Conservation (phyloP, 345 rosid species). For the Eucalyptus shirleyi region DNA sequence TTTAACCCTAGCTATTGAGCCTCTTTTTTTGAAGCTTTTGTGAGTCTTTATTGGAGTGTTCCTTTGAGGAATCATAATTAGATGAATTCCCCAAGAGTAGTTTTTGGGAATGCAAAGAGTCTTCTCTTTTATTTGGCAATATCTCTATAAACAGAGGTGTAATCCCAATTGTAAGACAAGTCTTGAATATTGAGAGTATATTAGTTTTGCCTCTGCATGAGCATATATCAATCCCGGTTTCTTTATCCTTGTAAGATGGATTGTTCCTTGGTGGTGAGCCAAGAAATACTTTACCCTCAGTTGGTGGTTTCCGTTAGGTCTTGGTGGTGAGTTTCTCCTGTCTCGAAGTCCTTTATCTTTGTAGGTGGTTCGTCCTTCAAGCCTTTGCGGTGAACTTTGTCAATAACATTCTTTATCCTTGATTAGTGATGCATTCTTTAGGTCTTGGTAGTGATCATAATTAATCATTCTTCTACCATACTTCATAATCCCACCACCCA, state of each 20-base stretch:
- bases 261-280: too few relatives aligned
- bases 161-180: neutral
- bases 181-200: neutral
- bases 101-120: neutral
- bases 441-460: neutral
- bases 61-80: too few relatives aligned
- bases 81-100: neutral
- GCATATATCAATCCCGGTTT: neutral
- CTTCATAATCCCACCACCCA: too few relatives aligned
- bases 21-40: neutral
- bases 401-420: neutral
- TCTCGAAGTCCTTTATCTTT: neutral
- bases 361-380: too few relatives aligned
- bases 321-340: neutral
- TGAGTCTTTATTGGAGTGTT: neutral
- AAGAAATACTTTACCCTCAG: too few relatives aligned
- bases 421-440: neutral
- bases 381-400: neutral
- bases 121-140: neutral
- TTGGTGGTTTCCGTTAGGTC: neutral
- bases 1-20: neutral
- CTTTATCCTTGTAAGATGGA: too few relatives aligned
- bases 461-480: too few relatives aligned
- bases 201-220: neutral
- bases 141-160: neutral